These are phyloP conservation scores for Gynostemma pentaphyllum DNA, from an alignment of 306 rosid species.

Conservation along the genomic window DNA sequence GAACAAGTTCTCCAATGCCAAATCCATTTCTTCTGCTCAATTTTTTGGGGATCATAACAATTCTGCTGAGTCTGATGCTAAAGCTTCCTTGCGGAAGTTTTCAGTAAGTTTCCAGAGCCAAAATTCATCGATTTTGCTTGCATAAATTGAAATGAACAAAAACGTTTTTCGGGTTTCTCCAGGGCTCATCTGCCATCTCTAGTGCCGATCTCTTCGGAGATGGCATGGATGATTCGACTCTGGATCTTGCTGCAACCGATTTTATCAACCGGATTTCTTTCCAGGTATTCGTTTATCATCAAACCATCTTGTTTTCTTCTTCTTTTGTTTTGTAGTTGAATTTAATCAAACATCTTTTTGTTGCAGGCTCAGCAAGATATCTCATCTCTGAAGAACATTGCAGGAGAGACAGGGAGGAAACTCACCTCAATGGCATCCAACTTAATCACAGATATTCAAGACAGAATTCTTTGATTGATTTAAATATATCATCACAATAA, in stretches of 20 bases:
- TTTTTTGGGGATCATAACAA: slow-evolving; percentile 73
- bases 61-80: slow-evolving; percentile 47
- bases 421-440: slow-evolving; percentile 69
- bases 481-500: no score
- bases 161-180: no score
- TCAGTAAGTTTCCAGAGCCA: slow-evolving; percentile 63
- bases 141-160: background rate
- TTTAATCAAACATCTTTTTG: background rate
- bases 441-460: slow-evolving; percentile 75
- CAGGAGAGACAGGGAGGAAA: slow-evolving; percentile 88
- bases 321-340: no score
- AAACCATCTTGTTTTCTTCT: no score
- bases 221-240: slow-evolving; percentile 28
- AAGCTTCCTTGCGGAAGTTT: slow-evolving; percentile 67
- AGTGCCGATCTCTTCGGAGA: slow-evolving; percentile 82
- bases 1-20: slow-evolving; percentile 88
- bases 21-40: slow-evolving; percentile 89
- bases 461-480: slow-evolving; percentile 34
- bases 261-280: slow-evolving; percentile 61
- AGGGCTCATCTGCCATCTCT: slow-evolving; percentile 78
- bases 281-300: slow-evolving; percentile 45
- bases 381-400: slow-evolving; percentile 73
- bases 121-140: background rate
- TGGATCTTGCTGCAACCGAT: slow-evolving; percentile 55
- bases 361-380: slow-evolving; percentile 74